Conservation (phyloP, 176 grass and related monocot genomes). For the Carex littledalei region DNA sequence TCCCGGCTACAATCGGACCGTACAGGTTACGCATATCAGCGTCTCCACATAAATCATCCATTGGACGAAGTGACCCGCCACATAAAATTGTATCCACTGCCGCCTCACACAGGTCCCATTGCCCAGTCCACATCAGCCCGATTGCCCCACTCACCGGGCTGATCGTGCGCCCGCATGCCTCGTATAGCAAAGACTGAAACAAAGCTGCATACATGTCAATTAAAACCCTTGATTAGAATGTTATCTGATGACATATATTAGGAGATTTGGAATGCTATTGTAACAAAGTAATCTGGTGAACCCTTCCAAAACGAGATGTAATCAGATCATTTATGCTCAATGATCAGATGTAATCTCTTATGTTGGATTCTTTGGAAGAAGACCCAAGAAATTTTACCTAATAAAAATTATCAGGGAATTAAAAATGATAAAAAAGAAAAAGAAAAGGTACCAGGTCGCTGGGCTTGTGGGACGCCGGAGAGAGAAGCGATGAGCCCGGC, state of each 20-base stretch:
- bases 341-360: background rate
- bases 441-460: conserved; percentile 36
- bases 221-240: background rate
- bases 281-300: background rate
- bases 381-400: background rate
- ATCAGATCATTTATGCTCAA: background rate
- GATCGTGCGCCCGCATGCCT: conserved; percentile 73
- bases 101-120: conserved; percentile 83
- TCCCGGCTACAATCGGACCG: conserved; percentile 25
- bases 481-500: conserved; percentile 72
- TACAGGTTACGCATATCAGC: conserved; percentile 42
- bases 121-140: conserved; percentile 67
- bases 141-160: conserved; percentile 68
- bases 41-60: conserved; percentile 37
- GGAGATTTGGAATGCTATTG: background rate
- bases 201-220: conserved; percentile 34
- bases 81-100: conserved; percentile 58
- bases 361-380: background rate
- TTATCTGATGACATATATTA: background rate
- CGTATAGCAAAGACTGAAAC: conserved; percentile 67
- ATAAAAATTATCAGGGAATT: background rate
- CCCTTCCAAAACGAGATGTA: background rate
- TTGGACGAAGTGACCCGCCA: conserved; percentile 41
- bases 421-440: background rate
- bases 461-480: conserved; percentile 45